A percentile compares a stretch with the other conserved stretches of the same genome.
These are phyloP conservation scores for Diplotaxis tenuifolia DNA, from an alignment of 345 rosid genomes.

Conservation along the genomic window DNA sequence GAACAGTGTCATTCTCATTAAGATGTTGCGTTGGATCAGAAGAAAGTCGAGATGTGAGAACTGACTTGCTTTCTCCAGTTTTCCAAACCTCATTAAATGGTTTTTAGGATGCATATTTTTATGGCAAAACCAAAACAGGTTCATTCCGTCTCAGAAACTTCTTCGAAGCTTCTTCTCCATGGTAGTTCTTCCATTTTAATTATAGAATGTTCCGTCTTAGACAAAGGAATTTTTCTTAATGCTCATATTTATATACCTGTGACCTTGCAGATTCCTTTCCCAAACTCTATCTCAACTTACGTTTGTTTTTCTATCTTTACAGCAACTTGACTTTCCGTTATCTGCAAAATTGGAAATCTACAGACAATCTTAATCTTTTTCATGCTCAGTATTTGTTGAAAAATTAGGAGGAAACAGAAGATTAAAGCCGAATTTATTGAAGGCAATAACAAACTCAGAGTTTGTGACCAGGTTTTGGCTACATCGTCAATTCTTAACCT, in stretches of 20 bases:
- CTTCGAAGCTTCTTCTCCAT: constrained; percentile 76
- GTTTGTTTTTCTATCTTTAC: constrained; percentile 95
- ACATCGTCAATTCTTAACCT: constrained; percentile 68
- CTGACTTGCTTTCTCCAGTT: no score
- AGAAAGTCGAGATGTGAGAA: no score
- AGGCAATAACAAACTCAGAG: not conserved
- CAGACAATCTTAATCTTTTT: no score
- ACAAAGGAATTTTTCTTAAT: constrained; percentile 60
- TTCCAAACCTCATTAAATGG: no score
- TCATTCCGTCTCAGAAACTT: constrained; percentile 49
- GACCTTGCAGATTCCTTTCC: constrained; percentile 74
- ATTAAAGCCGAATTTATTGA: not conserved
- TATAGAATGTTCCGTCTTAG: constrained; percentile 49
- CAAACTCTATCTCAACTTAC: constrained; percentile 84
- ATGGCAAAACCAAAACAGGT: no score
- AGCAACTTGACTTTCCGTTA: constrained; percentile 61
- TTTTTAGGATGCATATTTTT: no score
- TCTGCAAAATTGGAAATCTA: constrained; percentile 47
- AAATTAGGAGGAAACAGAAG: not conserved
- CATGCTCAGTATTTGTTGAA: not conserved
- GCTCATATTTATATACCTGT: constrained; percentile 60
- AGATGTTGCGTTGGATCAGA: no score
- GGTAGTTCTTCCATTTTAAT: constrained; percentile 46
- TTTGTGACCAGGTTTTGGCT: constrained; percentile 3
- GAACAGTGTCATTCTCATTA: no score